phyloP scores from a whole-genome alignment of 1,139 yeast species.

The Sugiyamaella japonica region DNA sequence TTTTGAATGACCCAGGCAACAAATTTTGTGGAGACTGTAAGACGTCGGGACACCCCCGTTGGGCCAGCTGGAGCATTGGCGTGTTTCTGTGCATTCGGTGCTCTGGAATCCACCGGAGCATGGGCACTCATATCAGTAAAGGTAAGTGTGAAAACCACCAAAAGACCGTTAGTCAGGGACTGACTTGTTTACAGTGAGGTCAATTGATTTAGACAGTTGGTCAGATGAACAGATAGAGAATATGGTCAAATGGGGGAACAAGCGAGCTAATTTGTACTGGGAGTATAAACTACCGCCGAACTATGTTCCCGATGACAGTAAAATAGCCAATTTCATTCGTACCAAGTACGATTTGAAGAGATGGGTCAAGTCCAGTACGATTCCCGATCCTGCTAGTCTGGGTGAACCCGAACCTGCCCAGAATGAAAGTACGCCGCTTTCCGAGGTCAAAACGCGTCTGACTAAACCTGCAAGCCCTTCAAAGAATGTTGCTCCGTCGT shows the following conservation, averaged over 20 bases:
- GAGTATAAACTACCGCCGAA: slow-evolving; percentile 71
- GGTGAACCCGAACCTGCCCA: slow-evolving; percentile 27
- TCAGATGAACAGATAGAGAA: slow-evolving; percentile 85
- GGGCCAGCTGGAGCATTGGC: slow-evolving; percentile 98
- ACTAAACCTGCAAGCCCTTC: slow-evolving; percentile 22
- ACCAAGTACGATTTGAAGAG: slow-evolving; percentile 89
- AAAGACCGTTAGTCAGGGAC: neutral
- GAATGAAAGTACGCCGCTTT: slow-evolving; percentile 31
- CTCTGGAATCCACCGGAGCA: slow-evolving; percentile 91
- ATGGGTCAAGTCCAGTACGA: slow-evolving; percentile 60
- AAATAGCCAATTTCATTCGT: slow-evolving; percentile 83
- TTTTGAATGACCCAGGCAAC: slow-evolving; percentile 74
- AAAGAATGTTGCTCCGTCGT: slow-evolving; percentile 15
- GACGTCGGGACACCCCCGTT: slow-evolving; percentile 82
- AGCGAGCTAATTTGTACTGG: slow-evolving; percentile 75
- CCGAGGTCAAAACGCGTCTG: slow-evolving; percentile 32
- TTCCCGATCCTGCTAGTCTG: slow-evolving; percentile 60
- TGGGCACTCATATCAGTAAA: slow-evolving; percentile 83
- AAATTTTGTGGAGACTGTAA: slow-evolving; percentile 90
- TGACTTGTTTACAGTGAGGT: slow-evolving; percentile 38
- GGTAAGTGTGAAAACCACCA: slow-evolving; percentile 26
- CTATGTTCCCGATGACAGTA: slow-evolving; percentile 80
- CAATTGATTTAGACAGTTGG: slow-evolving; percentile 96
- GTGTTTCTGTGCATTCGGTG: slow-evolving; percentile 86
- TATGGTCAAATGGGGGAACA: slow-evolving; percentile 87